Conservation (phyloP, 148 eudicot species). For the Tetragonia tetragonoides region DNA sequence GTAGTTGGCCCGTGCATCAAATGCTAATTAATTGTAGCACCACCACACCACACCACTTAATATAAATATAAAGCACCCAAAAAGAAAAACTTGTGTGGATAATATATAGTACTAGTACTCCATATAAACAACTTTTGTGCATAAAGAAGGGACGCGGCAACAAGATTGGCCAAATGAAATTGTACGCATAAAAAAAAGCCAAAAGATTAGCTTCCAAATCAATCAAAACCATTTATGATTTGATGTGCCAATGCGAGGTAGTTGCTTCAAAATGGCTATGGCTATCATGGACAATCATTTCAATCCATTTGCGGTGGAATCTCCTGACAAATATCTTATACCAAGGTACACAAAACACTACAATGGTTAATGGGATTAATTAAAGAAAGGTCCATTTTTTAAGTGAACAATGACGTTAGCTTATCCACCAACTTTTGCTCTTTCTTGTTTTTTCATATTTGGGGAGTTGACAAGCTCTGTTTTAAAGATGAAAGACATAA, state of each 20-base stretch:
- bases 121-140: neutral
- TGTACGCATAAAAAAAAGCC: neutral
- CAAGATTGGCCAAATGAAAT: neutral
- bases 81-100: neutral
- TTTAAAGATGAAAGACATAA: too few relatives aligned
- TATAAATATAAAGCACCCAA: neutral
- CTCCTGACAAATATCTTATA: neutral
- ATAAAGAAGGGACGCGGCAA: neutral
- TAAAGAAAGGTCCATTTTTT: too few relatives aligned
- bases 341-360: too few relatives aligned
- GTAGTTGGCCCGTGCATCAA: neutral
- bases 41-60: neutral
- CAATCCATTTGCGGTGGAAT: conserved; percentile 2
- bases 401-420: too few relatives aligned
- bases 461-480: too few relatives aligned
- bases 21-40: neutral
- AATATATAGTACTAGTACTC: neutral
- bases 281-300: neutral
- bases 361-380: too few relatives aligned
- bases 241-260: too few relatives aligned
- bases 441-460: too few relatives aligned
- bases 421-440: too few relatives aligned
- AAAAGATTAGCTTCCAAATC: neutral
- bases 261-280: too few relatives aligned
- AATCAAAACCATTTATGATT: neutral